Evolutionary conservation across 345 rosid species (phyloP).

Genomic region (Salix viminalis): DNA sequence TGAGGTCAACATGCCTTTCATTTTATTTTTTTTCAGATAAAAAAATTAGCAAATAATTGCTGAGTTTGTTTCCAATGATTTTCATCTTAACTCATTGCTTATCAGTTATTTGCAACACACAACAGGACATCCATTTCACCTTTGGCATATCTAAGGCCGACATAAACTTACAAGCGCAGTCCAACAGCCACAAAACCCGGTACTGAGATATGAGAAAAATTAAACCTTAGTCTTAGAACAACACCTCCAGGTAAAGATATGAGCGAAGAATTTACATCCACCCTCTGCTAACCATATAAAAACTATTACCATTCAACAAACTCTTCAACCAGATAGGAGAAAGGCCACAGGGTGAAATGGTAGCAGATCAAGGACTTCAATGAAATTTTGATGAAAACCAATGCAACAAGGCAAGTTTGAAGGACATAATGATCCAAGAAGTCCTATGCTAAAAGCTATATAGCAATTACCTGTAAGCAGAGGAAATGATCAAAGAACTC

Average conservation of each 20-base stretch:
- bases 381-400: too few species aligned
- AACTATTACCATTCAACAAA: neutral
- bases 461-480: too few species aligned
- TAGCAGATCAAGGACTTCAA: neutral
- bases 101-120: too few species aligned
- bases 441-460: too few species aligned
- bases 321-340: neutral
- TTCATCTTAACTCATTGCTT: too few species aligned
- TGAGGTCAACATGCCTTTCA: neutral
- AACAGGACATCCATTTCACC: neutral
- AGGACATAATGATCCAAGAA: neutral
- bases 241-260: neutral
- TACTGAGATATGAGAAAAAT: neutral
- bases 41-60: neutral
- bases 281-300: neutral
- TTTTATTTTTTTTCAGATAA: neutral
- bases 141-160: neutral
- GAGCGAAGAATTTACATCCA: neutral
- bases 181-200: neutral
- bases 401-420: neutral
- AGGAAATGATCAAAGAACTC: too few species aligned
- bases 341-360: neutral
- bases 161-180: neutral
- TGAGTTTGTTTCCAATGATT: neutral
- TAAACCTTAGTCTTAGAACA: neutral